Evolutionary conservation across 2,329 filamentous ascomycete genomes (phyloP).

Genomic region (Aspergillus novoparasiticus): DNA sequence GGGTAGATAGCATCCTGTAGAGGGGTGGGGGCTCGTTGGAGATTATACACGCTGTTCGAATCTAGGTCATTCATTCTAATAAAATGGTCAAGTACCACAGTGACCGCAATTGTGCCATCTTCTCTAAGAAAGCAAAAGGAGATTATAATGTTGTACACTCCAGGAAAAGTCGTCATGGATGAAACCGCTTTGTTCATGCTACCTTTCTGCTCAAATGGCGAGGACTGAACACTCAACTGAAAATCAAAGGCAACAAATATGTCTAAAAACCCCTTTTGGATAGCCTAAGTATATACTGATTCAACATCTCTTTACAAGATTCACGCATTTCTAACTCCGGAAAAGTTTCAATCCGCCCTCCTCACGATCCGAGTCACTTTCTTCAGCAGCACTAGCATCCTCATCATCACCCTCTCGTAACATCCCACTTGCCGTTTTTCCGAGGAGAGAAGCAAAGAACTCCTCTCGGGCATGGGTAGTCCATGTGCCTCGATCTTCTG

Average conservation of each 20-base stretch:
- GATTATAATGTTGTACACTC: no score
- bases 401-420: constrained; percentile 62
- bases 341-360: constrained; percentile 39
- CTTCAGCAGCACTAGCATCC: constrained; percentile 39
- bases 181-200: no score
- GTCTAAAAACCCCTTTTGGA: neutral
- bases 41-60: no score
- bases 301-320: neutral
- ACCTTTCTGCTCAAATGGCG: neutral
- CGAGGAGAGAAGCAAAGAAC: constrained; percentile 75
- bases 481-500: constrained; percentile 80
- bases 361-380: constrained; percentile 33
- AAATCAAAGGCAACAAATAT: neutral
- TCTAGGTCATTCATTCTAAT: no score
- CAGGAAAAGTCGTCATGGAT: no score
- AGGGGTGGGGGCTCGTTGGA: no score
- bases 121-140: no score
- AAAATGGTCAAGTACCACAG: no score
- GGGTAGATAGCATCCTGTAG: no score
- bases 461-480: constrained; percentile 75
- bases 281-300: neutral
- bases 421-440: constrained; percentile 62
- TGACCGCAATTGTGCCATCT: no score
- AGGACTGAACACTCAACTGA: neutral
- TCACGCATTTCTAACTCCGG: constrained; percentile 23